Evolutionary conservation across 2,329 filamentous ascomycete genomes (phyloP).

Genomic region (Acarospora socialis): DNA sequence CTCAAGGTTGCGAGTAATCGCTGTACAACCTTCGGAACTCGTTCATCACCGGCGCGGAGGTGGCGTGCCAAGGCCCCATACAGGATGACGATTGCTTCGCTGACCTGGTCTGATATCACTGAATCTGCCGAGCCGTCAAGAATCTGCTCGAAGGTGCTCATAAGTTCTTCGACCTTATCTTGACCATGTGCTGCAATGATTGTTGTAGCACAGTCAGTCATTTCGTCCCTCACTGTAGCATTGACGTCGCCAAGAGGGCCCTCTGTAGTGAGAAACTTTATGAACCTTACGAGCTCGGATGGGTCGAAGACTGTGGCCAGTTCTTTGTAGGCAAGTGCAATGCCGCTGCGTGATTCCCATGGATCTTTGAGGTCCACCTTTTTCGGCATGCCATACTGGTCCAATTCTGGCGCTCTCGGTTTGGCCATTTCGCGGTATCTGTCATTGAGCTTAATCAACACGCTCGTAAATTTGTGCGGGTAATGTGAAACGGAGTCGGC

Average conservation of each 20-base stretch:
- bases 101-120: conserved; percentile 73
- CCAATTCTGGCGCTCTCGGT: conserved; percentile 66
- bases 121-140: conserved; percentile 75
- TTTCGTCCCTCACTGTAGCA: conserved; percentile 63
- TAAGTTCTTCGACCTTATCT: conserved; percentile 70
- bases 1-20: conserved; percentile 74
- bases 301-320: conserved; percentile 57
- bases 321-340: conserved; percentile 75
- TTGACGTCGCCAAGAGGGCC: conserved; percentile 80
- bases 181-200: conserved; percentile 73
- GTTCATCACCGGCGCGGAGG: conserved; percentile 67
- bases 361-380: conserved; percentile 78
- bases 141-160: conserved; percentile 80
- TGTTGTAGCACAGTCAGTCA: conserved; percentile 77
- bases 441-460: conserved; percentile 51
- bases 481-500: conserved; percentile 56
- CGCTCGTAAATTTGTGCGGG: conserved; percentile 42
- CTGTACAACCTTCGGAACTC: conserved; percentile 77
- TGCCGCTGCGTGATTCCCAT: conserved; percentile 83
- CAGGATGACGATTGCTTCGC: conserved; percentile 93
- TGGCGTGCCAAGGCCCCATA: conserved; percentile 90
- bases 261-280: conserved; percentile 71
- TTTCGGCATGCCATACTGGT: conserved; percentile 87
- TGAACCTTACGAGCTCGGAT: conserved; percentile 58
- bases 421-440: conserved; percentile 70